Percentiles rank a stretch among this genome's conserved stretches.
These are phyloP conservation scores for Torulaspora microellipsoides DNA, from an alignment of 805 yeast genomes.

Conservation along the genomic window DNA sequence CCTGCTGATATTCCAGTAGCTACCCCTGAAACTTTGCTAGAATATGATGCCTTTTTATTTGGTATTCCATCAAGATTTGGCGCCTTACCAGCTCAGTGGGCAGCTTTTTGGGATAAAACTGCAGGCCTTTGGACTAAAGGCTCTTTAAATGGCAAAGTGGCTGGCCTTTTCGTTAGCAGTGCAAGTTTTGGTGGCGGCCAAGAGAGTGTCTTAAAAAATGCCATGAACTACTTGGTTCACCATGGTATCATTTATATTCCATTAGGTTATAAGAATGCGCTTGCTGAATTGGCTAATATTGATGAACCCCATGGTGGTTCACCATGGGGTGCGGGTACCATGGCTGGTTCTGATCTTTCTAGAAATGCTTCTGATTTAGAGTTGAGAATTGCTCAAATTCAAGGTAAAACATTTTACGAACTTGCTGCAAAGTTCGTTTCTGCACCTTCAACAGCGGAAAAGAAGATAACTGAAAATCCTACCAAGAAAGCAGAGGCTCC, in stretches of 20 bases:
- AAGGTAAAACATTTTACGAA: constrained; percentile 62
- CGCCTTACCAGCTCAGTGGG: constrained; percentile 69
- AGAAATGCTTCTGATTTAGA: constrained; percentile 64
- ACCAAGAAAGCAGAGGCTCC: constrained; percentile 3
- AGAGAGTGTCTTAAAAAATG: constrained; percentile 60
- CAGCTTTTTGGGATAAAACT: constrained; percentile 70
- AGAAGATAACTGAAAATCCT: constrained; percentile 2
- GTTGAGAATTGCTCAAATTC: constrained; percentile 55
- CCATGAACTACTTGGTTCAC: constrained; percentile 58
- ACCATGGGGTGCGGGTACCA: constrained; percentile 84
- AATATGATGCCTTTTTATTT: constrained; percentile 69
- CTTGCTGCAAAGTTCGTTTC: constrained; percentile 36
- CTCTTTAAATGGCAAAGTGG: constrained; percentile 65
- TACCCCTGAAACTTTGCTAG: constrained; percentile 47
- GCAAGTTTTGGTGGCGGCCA: constrained; percentile 77
- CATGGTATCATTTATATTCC: constrained; percentile 79
- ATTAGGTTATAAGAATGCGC: constrained; percentile 61
- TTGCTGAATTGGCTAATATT: constrained; percentile 50
- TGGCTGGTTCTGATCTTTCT: constrained; percentile 72
- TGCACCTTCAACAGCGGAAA: constrained; percentile 3
- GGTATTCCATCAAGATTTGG: constrained; percentile 84
- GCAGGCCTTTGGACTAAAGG: constrained; percentile 76
- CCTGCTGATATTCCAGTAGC: constrained; percentile 53
- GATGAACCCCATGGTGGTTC: constrained; percentile 76
- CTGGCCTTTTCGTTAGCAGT: constrained; percentile 66